Evolutionary conservation across 371 early-diverging fungal species (phyloP), one percentile per base, ranked within the genome.

Genomic region (Phascolomyces articulosus): DNA sequence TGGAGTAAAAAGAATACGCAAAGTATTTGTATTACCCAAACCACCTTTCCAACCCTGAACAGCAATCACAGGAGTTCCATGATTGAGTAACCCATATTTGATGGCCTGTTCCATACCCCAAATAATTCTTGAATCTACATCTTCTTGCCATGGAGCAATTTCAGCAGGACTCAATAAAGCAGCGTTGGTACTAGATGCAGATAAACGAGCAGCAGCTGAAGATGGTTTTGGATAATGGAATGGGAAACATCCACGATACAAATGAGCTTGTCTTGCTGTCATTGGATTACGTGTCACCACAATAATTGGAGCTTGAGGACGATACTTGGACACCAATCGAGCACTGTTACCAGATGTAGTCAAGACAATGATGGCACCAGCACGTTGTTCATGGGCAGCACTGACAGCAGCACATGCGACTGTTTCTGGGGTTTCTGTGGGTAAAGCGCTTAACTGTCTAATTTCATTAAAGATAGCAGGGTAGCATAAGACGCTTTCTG

Each of bases 351-450:
- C 95, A n/a, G 90, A 89, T 3, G 73, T 74, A 64, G 93, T 83
- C 63, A 93, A 86, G 20, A 97, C 93, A 70, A 98, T 88, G 75
- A 98, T 92, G 23, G 94, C 90, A 28, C 93, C 92, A 27, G 92
- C 92, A 54, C 90, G 82, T 72, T 93, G 95, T 68, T 95, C 95
- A 58, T 90, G 90, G 11, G 96, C 91, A 34, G 93, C 89, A 47
- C 91, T 85, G 61, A 97, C 98, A 11, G 99, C 98, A 6, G 97
- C 92, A 18, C 90, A 92, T 29, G 97, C 97, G 27, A 98, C 95
- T 11, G 96, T 91, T 75, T 98, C 99, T 40, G 95, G 90, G 27
- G 92, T 93, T 59, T 85, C 84, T 48, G 93, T 89, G 13, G 98
- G 91, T 31, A 83, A 83, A 53, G 80, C 73, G 44, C 92, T 90